phyloP scores from a whole-genome alignment of 345 rosid genomes.

The Leavenworthia alabamica region DNA sequence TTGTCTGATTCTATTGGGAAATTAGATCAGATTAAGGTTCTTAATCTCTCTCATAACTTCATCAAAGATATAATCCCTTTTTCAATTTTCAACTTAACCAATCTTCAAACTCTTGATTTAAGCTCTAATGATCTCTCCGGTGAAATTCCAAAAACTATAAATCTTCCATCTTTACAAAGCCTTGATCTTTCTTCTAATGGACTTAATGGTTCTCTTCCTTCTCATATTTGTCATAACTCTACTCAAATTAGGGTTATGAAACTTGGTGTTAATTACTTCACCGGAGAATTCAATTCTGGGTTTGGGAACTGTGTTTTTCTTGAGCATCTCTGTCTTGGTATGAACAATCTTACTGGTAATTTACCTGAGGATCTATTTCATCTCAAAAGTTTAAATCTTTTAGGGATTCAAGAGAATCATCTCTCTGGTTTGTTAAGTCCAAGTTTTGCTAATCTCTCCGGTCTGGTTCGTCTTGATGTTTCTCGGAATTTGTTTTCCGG shows the following conservation, averaged over 20 bases:
- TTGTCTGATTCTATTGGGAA: slow-evolving; percentile 43
- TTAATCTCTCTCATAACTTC: slow-evolving; percentile 54
- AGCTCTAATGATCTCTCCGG: slow-evolving; percentile 51
- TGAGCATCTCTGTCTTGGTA: slow-evolving; percentile 49
- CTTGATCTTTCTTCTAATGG: slow-evolving; percentile 48
- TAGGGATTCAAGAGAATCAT: slow-evolving; percentile 48
- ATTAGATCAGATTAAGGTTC: slow-evolving; percentile 41
- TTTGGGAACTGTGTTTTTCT: slow-evolving; percentile 41
- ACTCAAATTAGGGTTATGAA: slow-evolving; percentile 25
- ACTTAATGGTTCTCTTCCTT: slow-evolving; percentile 43
- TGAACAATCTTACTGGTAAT: slow-evolving; percentile 52
- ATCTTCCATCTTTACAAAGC: slow-evolving; percentile 38
- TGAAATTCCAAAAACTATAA: slow-evolving; percentile 33
- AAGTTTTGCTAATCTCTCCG: slow-evolving; percentile 37
- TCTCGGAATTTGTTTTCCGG: slow-evolving; percentile 50
- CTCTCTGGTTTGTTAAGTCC: slow-evolving; percentile 46
- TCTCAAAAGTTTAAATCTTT: slow-evolving; percentile 35
- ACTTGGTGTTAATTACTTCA: slow-evolving; percentile 52
- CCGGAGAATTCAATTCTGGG: slow-evolving; percentile 43
- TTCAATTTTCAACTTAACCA: slow-evolving; percentile 40
- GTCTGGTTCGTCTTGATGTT: slow-evolving; percentile 49
- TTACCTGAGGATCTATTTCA: slow-evolving; percentile 43
- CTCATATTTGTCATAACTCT: slow-evolving; percentile 47
- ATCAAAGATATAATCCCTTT: slow-evolving; percentile 44
- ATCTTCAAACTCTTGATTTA: slow-evolving; percentile 47